Base-by-base conservation (phyloP, 192 early-diverging fungal species). In the Entomortierella lignicola region DNA sequence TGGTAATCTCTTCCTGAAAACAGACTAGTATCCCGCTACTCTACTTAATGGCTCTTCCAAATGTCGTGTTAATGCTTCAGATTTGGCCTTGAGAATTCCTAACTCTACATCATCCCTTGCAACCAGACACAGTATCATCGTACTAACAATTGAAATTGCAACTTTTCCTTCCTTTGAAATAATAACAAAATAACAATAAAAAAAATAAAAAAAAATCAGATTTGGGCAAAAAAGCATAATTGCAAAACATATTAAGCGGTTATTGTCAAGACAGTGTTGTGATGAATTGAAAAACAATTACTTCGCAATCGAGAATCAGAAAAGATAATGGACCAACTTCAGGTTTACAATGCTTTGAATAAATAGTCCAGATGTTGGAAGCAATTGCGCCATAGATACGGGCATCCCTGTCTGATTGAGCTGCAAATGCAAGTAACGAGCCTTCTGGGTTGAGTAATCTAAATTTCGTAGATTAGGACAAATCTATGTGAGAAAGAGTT, bases 291-390 rank as follows among this genome's bases (percentile, higher is more conserved):
- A n/a, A n/a, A n/a, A n/a, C n/a, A n/a, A n/a, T 41, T 69, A 87
- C 86, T 77, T 87, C 80, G 42, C 86, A 87, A 25, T 85, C 80
- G 4, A 85, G 66, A 43, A 87, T 81, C 50, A 84, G 60, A 58
- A 82, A 86, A 15, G 80, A 72, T 48, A 86, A 63, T 39, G 41
- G 48, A 26, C 71, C 74, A 6, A 72, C 69, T 53, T 77, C 63
- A 8, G 50, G 62, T 41, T 83, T 83, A 47, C 55, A 77, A 52
- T 72, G 72, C 69, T 83, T 85, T 64, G 82, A 82, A 26, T 87
- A 85, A 26, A 85, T 89, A 32, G 75, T 84, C 88, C 88, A 89
- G 23, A 89, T 77, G 69, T 89, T 89, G 44, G 88, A 85, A 2
- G 86, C 77, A 47, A 89, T 89, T 31, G 88, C 88, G 25, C 86